Evolutionary conservation across 2,329 filamentous ascomycete genomes (phyloP).

Genomic region (Chlorencoelia australis): DNA sequence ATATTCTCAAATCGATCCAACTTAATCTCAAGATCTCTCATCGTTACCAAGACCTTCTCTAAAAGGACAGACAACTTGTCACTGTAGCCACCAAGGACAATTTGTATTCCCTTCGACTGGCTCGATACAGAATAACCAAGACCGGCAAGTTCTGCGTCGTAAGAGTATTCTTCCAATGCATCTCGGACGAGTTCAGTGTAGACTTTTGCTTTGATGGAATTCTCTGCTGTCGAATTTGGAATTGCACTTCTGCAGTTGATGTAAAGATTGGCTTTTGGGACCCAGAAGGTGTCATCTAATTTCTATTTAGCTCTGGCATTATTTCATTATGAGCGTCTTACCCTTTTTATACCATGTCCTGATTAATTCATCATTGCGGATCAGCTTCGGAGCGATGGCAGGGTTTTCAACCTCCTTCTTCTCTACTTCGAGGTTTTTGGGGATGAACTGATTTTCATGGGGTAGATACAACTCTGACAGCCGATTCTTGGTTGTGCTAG

Average conservation of each 20-base stretch:
- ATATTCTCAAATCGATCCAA: constrained; percentile 86
- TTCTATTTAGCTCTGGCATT: neutral
- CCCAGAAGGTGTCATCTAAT: constrained; percentile 87
- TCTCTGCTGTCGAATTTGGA: constrained; percentile 69
- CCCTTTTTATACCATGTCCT: constrained; percentile 91
- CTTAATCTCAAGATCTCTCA: constrained; percentile 74
- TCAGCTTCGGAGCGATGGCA: constrained; percentile 62
- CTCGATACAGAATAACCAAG: constrained; percentile 71
- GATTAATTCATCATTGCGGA: constrained; percentile 72
- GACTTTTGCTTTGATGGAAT: constrained; percentile 65
- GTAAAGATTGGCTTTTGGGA: constrained; percentile 83
- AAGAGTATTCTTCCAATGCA: constrained; percentile 84
- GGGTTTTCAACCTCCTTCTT: constrained; percentile 81
- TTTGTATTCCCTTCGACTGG: constrained; percentile 61
- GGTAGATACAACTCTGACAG: constrained; percentile 72
- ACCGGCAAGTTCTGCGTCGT: constrained; percentile 89
- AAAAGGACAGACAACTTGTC: constrained; percentile 88
- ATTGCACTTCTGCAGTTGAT: constrained; percentile 72
- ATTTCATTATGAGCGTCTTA: neutral
- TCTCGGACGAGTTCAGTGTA: constrained; percentile 83
- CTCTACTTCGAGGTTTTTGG: constrained; percentile 84
- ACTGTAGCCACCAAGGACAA: constrained; percentile 84
- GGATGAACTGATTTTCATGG: constrained; percentile 92
- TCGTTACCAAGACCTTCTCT: constrained; percentile 76
- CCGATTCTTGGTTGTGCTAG: constrained; percentile 46